phyloP scores from a whole-genome alignment of 768 basidiomycete genomes.

The Rhizopogon sp. region DNA sequence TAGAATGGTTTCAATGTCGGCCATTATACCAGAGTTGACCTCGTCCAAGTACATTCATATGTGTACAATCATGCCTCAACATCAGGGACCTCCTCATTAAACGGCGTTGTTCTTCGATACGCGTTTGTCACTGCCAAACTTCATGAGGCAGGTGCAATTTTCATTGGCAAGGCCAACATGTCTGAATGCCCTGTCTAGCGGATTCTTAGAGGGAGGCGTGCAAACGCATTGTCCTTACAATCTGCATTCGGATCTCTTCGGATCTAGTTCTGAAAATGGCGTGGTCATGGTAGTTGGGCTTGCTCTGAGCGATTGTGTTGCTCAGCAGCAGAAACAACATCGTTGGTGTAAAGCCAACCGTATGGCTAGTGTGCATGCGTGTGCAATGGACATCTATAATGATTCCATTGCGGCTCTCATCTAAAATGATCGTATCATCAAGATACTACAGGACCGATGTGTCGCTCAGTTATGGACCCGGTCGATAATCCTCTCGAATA shows the following conservation, averaged over 20 bases:
- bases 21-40: conserved; percentile 54
- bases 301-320: conserved; percentile 27
- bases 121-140: conserved; percentile 23
- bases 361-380: conserved; percentile 33
- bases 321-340: conserved; percentile 32
- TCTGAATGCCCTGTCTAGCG: conserved; percentile 33
- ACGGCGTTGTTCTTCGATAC: conserved; percentile 30
- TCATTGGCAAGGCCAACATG: conserved; percentile 39
- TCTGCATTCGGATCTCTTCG: conserved; percentile 33
- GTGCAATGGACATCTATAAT: neutral
- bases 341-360: conserved; percentile 19
- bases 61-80: neutral
- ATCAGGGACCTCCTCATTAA: conserved; percentile 29
- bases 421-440: conserved; percentile 31
- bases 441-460: conserved; percentile 36
- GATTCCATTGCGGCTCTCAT: too few species aligned
- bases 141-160: conserved; percentile 27
- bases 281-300: conserved; percentile 29
- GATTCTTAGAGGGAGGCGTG: conserved; percentile 44
- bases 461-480: conserved; percentile 31
- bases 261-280: conserved; percentile 38
- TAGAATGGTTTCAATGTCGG: conserved; percentile 46
- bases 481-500: conserved; percentile 41
- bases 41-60: conserved; percentile 43
- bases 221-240: conserved; percentile 38